These are phyloP conservation scores for Citrus inodora DNA, from an alignment of 345 rosid species.

Conservation along the genomic window DNA sequence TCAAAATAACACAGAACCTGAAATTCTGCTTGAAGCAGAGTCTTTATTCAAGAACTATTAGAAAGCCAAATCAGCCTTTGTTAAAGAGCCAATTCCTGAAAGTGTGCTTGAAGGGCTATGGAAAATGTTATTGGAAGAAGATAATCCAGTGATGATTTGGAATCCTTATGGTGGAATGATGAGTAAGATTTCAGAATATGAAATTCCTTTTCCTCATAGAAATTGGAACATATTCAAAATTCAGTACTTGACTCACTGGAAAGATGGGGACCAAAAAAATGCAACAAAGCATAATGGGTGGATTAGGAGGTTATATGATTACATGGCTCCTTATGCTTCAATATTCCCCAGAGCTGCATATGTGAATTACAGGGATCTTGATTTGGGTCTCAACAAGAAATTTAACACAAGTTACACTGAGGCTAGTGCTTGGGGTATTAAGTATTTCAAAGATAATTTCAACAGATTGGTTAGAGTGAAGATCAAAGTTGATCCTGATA, in stretches of 20 bases:
- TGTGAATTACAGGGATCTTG: not conserved
- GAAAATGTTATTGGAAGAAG: not conserved
- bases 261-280: not conserved
- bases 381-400: not conserved
- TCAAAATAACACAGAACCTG: not conserved
- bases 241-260: not conserved
- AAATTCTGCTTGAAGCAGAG: not conserved
- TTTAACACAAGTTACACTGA: not conserved
- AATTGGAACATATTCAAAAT: not conserved
- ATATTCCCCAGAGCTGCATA: not conserved
- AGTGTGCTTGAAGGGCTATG: not conserved
- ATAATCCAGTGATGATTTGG: not conserved
- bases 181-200: not conserved
- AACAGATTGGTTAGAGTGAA: constrained; percentile 14
- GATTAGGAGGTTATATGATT: constrained; percentile 8
- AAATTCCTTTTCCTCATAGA: not conserved
- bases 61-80: constrained; percentile 3
- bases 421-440: not conserved
- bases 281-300: constrained; percentile 10
- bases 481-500: constrained; percentile 14
- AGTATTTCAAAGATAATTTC: constrained; percentile 8
- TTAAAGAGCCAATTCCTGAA: not conserved
- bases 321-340: constrained; percentile 10
- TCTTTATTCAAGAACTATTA: not conserved
- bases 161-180: not conserved